A percentile compares a stretch with the other conserved stretches of the same genome.
Evolutionary conservation across 1,284 basidiomycete genomes (phyloP).

Genomic region (Sutorius eximius): DNA sequence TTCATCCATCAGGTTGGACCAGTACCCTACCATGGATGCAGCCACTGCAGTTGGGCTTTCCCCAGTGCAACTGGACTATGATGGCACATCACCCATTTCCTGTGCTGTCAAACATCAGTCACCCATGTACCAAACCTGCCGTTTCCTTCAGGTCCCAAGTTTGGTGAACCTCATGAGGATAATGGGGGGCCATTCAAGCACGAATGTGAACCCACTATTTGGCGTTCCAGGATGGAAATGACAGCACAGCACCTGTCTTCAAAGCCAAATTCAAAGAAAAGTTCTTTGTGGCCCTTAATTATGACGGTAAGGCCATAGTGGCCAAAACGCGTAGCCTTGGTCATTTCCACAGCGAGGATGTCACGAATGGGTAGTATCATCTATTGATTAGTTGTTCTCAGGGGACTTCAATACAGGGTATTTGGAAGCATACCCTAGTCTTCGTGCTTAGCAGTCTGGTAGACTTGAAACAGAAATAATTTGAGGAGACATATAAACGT

Average conservation of each 20-base stretch:
- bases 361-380: constrained; percentile 94
- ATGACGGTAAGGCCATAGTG: constrained; percentile 88
- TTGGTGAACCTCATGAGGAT: too few species aligned
- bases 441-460: constrained; percentile 71
- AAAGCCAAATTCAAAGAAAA: constrained; percentile 92
- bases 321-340: constrained; percentile 86
- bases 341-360: constrained; percentile 80
- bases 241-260: constrained; percentile 79
- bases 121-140: too few species aligned
- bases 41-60: too few species aligned
- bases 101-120: too few species aligned
- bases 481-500: constrained; percentile 82
- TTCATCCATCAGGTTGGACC: too few species aligned
- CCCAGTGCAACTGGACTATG: too few species aligned
- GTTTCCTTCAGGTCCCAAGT: too few species aligned
- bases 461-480: constrained; percentile 89
- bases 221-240: constrained; percentile 69
- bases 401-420: constrained; percentile 1
- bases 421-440: constrained; percentile 63
- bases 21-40: too few species aligned
- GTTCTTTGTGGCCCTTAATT: constrained; percentile 93
- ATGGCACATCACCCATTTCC: too few species aligned
- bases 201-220: constrained; percentile 50
- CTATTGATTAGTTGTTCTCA: constrained; percentile 41
- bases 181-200: too few species aligned